phyloP scores from a whole-genome alignment of 2,329 filamentous ascomycete genomes.

The Fusarium sterilihyphosum region DNA sequence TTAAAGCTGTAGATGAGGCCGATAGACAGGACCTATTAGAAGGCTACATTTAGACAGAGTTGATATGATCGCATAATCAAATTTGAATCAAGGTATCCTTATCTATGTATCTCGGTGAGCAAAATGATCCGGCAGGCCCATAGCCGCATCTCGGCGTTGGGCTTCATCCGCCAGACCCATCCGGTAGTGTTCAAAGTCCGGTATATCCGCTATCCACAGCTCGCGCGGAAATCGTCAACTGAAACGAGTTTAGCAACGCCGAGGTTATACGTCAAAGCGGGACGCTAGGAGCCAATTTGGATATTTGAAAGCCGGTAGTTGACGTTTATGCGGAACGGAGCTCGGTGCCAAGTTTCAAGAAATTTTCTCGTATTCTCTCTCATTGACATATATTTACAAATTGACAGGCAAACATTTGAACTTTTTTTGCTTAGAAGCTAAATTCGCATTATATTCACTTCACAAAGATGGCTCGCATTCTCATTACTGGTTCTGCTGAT shows the following conservation, averaged over 20 bases:
- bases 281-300: not conserved
- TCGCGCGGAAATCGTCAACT: not conserved
- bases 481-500: conserved; percentile 39
- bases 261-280: not conserved
- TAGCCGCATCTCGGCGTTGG: not conserved
- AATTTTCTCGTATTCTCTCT: not conserved
- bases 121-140: not conserved
- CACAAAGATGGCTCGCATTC: conserved; percentile 31
- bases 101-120: not conserved
- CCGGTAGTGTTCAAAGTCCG: not conserved
- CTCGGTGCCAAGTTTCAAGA: not conserved
- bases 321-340: not conserved
- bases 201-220: not conserved
- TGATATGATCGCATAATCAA: no score
- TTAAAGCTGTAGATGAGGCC: not conserved
- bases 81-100: no score
- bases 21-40: not conserved
- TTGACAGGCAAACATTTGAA: rapidly evolving
- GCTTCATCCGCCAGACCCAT: not conserved
- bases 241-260: not conserved
- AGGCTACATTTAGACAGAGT: no score
- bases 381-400: not conserved
- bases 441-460: rapidly evolving
- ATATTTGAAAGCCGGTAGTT: not conserved
- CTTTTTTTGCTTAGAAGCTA: not conserved